Evolutionary conservation across 2,329 filamentous ascomycete species (phyloP), one percentile per base, ranked within the genome.

Genomic region (Exophiala aquamarina): DNA sequence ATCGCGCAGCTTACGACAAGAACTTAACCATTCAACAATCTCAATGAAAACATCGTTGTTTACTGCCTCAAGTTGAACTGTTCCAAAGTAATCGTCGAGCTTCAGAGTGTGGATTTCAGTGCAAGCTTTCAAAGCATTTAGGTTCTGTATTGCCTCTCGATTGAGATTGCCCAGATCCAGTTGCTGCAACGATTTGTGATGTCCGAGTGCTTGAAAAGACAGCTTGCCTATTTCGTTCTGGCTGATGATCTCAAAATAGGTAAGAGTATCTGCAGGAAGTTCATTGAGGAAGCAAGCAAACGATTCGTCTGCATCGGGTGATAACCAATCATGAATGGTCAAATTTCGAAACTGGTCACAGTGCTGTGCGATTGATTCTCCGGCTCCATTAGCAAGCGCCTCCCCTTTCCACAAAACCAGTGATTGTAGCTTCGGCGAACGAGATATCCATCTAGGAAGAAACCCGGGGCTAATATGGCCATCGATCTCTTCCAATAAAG

Each of bases 331-430:
- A 52, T 76, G 83, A 45, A 85, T 79, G 19, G 73, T 78, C 17
- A 89, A 64, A 31, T 78, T 74, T 34, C 73, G 73, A 56, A 89
- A 84, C 7, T 75, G 67, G 2, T 79, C 79, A 55, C 84, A 89
- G 55, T 77, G 70, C 18, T 73, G 62, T 18, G 73, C 70, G 38
- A 89, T 77, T 3, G 78, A 73, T 10, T 68, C 66, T 23, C 77
- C 76, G 2, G 76, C 72, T 45, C 78, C 73, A 41, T 77, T 69
- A 32, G 73, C 75, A 1, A 89, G 70, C 8, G 78, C 74, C 31
- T 73, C 75, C 3, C 83, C 84, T 52, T 84, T 78, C 62, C 74
- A 81, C 2, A 88, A 67, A 13, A 79, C 76, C 26, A 89, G 69
- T 1, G 72, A 74, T 44, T 72, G 76, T 7, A 90, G 67, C 19